phyloP scores from a whole-genome alignment of 108 stramenopile species.

The Stephanodiscus triporus region DNA sequence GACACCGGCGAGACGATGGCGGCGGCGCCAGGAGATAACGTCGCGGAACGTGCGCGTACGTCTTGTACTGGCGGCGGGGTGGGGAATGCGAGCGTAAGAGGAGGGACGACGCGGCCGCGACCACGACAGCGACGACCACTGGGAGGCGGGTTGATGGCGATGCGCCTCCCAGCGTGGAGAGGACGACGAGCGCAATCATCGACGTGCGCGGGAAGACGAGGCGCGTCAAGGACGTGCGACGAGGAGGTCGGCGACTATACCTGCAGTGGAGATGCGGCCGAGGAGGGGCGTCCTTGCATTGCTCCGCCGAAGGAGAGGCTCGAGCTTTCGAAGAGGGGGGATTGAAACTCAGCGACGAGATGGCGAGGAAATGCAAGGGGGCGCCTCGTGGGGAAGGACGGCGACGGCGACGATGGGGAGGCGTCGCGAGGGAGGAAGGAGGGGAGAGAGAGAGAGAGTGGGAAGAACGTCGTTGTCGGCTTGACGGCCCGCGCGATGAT shows the following conservation, averaged over 20 bases:
- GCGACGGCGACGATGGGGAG: no score
- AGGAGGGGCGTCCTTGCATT: constrained; percentile 65
- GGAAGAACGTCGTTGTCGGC: no score
- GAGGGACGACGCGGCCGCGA: not conserved
- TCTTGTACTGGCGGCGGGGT: constrained; percentile 78
- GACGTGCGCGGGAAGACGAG: constrained; percentile 6
- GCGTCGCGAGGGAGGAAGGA: no score
- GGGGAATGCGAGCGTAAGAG: constrained; percentile 58
- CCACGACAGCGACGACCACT: not conserved
- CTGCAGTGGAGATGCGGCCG: constrained; percentile 72
- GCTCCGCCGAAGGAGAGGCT: constrained; percentile 66
- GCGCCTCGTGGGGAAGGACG: no score
- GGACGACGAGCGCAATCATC: not conserved
- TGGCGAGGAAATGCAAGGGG: constrained; percentile 32
- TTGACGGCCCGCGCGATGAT: no score
- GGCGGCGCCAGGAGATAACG: not conserved
- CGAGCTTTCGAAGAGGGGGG: constrained; percentile 53
- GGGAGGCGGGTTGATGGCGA: not conserved
- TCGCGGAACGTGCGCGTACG: constrained; percentile 69
- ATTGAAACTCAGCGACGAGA: constrained; percentile 32
- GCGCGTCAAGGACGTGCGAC: constrained; percentile 54
- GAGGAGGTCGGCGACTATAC: constrained; percentile 53
- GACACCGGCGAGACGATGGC: constrained; percentile 37
- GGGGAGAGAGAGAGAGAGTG: no score
- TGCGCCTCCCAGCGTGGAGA: not conserved